A percentile compares a stretch with the other conserved stretches of the same genome.
phyloP scores from a whole-genome alignment of 2,329 filamentous ascomycete genomes.

The Pseudogymnoascus pannorum region DNA sequence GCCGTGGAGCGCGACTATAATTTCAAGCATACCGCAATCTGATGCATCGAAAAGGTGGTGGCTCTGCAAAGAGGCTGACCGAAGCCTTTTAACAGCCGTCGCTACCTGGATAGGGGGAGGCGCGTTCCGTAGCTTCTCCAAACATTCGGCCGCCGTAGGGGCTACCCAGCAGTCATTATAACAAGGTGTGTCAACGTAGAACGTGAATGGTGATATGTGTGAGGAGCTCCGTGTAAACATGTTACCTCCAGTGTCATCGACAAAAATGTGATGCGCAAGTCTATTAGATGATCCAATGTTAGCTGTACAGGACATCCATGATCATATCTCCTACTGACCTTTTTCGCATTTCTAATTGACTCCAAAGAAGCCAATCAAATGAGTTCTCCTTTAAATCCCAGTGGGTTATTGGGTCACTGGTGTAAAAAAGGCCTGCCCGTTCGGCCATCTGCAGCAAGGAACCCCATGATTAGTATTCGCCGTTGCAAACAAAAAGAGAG shows the following conservation, averaged over 20 bases:
- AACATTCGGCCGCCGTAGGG: background rate
- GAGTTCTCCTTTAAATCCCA: background rate
- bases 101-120: background rate
- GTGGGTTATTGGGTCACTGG: background rate
- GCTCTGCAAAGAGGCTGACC: background rate
- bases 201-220: background rate
- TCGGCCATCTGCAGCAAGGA: background rate
- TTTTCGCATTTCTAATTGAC: background rate
- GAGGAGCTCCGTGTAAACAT: conserved; percentile 1
- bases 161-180: conserved; percentile 3
- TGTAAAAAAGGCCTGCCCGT: background rate
- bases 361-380: background rate
- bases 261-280: background rate
- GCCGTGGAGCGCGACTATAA: background rate
- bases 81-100: background rate
- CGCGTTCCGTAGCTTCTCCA: background rate
- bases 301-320: background rate
- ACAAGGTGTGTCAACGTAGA: background rate
- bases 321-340: background rate
- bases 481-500: background rate
- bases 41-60: background rate
- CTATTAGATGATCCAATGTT: background rate
- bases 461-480: background rate
- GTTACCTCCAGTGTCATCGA: background rate
- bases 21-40: background rate